Base-by-base conservation (phyloP, 1,284 basidiomycete species). In the Porogramme epimiltina region DNA sequence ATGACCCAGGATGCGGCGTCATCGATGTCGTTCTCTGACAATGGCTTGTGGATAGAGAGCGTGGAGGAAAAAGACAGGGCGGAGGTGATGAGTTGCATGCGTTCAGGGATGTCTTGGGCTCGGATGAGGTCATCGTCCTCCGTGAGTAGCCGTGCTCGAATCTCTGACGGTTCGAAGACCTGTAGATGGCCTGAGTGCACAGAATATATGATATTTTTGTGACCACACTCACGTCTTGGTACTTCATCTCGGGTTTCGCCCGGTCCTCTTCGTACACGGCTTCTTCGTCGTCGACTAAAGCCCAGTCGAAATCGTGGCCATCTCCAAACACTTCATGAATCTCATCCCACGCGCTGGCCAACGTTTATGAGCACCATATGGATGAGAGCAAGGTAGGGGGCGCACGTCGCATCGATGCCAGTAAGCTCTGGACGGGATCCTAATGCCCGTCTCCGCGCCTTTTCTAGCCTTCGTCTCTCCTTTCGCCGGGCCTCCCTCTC, bases 131-230 rank as follows among this genome's bases (percentile, higher is more conserved):
- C 93, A 69, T 99, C 97, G 56, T 94, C 95, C 59, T 96, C 93
- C 3, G 95, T 98, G 40, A 99, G 75, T 75, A 95, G 81, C 46
- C 93, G 85, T 55, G 89, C 91, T 58, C 87, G 87, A 66, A 99
- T 98, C 77, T 98, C 94, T 6, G 95, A 93, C 0, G 97, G 97
- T 68, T 99, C 97, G 62, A 99, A 99, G 56, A 99, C 94, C 92
- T 97, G 63, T 19, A 22, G 2, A 31, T 0, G 8, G 3, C 3
- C 6, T 19, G 28, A 53, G 38, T n/a, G n/a, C 51, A 56, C 47
- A 45, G 44, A 23, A 52, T 38, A 38, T 36, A 31, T 45, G 48
- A 23, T 22, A 16, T 28, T 23, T 45, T 36, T 37, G 54, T 47
- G 37, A 22, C 38, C 36, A 46, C 23, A 26, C 92, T 60, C 63